Percentiles rank a stretch among this genome's conserved stretches.
Conservation (phyloP, 2,329 filamentous ascomycete genomes). For the Alternaria tenuissima region DNA sequence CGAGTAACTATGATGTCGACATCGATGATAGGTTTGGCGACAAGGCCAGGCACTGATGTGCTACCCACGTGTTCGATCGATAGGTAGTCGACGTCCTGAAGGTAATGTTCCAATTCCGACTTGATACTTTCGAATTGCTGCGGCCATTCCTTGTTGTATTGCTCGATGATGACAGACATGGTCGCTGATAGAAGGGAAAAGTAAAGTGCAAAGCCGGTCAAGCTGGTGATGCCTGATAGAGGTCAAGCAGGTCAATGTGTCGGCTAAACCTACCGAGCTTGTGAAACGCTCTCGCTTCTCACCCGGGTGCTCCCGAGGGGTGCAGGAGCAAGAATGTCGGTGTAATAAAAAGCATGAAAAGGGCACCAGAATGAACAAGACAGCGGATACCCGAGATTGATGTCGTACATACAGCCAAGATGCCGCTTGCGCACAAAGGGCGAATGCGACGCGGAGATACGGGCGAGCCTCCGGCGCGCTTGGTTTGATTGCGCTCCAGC, state of each 20-base stretch:
- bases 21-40: conserved; percentile 51
- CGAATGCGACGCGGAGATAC: conserved; percentile 16
- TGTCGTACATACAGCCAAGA: conserved; percentile 13
- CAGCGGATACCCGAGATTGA: conserved; percentile 6
- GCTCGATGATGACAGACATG: conserved; percentile 36
- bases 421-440: conserved; percentile 3
- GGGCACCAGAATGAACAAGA: conserved; percentile 1
- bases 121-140: conserved; percentile 37
- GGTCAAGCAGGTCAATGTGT: conserved; percentile 6
- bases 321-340: conserved; percentile 5
- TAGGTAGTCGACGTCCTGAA: conserved; percentile 23
- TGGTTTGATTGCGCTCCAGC: conserved; percentile 21
- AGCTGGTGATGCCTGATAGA: neutral
- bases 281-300: conserved; percentile 1
- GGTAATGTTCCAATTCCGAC: conserved; percentile 18
- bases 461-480: conserved; percentile 11
- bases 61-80: conserved; percentile 51
- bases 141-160: conserved; percentile 42
- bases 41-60: conserved; percentile 47
- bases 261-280: conserved; percentile 16
- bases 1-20: conserved; percentile 46
- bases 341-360: conserved; percentile 4
- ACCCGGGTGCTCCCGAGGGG: conserved; percentile 8
- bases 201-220: neutral
- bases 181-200: neutral